A percentile compares a stretch with the other conserved stretches of the same genome.
phyloP scores from a whole-genome alignment of 805 yeast species.

The Myxozyma sirexii region DNA sequence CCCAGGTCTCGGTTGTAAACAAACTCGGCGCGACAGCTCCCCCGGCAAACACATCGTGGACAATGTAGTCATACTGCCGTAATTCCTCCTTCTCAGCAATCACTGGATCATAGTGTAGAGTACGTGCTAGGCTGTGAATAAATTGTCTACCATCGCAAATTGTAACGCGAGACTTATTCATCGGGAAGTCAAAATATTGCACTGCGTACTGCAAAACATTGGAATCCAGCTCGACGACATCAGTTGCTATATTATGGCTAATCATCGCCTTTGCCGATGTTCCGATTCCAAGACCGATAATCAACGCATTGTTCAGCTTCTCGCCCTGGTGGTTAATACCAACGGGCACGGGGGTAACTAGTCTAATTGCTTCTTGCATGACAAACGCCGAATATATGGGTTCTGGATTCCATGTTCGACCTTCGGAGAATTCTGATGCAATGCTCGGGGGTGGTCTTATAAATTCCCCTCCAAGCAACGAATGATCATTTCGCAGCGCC shows the following conservation, averaged over 20 bases:
- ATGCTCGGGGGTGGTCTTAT: constrained; percentile 10
- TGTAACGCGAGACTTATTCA: constrained; percentile 5
- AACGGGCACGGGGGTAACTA: constrained; percentile 23
- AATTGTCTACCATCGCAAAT: constrained; percentile 19
- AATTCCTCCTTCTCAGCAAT: neutral
- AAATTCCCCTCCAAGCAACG: constrained; percentile 28
- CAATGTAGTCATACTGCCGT: constrained; percentile 24
- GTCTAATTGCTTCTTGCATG: constrained; percentile 29
- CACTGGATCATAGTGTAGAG: neutral
- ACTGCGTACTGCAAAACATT: constrained; percentile 24
- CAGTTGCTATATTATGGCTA: constrained; percentile 16
- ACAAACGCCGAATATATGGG: constrained; percentile 29
- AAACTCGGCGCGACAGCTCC: constrained; percentile 25
- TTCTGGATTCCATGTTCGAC: constrained; percentile 16
- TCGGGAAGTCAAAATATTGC: constrained; percentile 23
- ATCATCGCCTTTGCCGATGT: constrained; percentile 25
- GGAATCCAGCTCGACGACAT: constrained; percentile 27
- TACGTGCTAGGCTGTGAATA: constrained; percentile 9
- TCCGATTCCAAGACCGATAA: constrained; percentile 32
- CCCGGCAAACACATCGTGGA: constrained; percentile 33
- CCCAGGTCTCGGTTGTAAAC: constrained; percentile 30
- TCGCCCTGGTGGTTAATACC: neutral
- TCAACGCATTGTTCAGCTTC: constrained; percentile 14
- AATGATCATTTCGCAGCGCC: constrained; percentile 27
- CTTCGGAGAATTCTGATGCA: neutral